Base-by-base conservation (phyloP, 1,139 yeast genomes). In the Eremothecium sinecaudum region DNA sequence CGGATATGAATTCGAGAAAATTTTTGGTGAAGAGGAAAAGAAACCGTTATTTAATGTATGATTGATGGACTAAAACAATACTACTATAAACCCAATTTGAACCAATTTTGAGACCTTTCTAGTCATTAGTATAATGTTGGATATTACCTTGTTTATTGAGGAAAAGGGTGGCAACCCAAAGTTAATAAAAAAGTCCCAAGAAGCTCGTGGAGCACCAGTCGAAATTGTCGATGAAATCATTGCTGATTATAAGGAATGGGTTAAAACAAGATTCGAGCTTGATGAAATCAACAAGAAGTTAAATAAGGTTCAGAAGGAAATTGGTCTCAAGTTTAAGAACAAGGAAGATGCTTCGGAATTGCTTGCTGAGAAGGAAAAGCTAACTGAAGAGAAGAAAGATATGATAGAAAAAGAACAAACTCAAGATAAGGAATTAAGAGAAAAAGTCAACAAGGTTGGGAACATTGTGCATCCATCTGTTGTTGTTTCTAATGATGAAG, bases 81-180 rank as follows among this genome's bases (percentile, higher is more conserved):
- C n/a, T n/a, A n/a, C n/a, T n/a, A n/a, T n/a, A n/a, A n/a, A n/a
- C n/a, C n/a, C n/a, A n/a, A n/a, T n/a, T n/a, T n/a, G n/a, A n/a
- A n/a, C n/a, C n/a, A n/a, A n/a, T n/a, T n/a, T n/a, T n/a, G n/a
- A n/a, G n/a, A n/a, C n/a, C n/a, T n/a, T n/a, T n/a, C n/a, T n/a
- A n/a, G n/a, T n/a, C n/a, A n/a, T n/a, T 19, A 19, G 14, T 8
- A 40, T 19, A 20, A 87, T 90, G 98, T 78, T 90, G 64, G 97
- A 87, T 61, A 83, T 90, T 47, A 71, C 79, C 53, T 80, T 82
- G 56, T 90, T 90, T 59, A 75, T 90, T 50, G 94, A 78, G 50
- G 98, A 90, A 59, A 86, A 84, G 64, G 98, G 98, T 41, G 98
- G 97, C 47, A 75, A 86, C 61, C 96, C 98, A 28, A 92, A 86